Evolutionary conservation across 345 rosid species (phyloP).

Genomic region (Gossypium australe): DNA sequence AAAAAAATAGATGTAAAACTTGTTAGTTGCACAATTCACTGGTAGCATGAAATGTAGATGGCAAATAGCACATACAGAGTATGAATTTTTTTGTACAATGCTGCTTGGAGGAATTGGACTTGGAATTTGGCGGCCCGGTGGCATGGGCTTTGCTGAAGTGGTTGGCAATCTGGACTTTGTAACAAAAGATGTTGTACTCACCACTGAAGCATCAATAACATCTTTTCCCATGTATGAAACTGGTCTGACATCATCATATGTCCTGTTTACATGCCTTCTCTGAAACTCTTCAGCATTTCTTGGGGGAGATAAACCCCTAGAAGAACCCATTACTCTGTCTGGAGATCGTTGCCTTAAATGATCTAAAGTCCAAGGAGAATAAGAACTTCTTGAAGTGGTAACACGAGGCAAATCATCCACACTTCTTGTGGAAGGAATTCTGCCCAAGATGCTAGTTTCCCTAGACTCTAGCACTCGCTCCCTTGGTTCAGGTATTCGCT

Average conservation of each 20-base stretch:
- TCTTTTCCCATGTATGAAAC: constrained; percentile 56
- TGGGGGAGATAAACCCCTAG: constrained; percentile 61
- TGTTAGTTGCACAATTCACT: not conserved
- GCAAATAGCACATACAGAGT: constrained; percentile 40
- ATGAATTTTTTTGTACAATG: constrained; percentile 42
- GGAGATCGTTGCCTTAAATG: constrained; percentile 66
- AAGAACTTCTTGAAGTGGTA: constrained; percentile 45
- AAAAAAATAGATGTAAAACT: not conserved
- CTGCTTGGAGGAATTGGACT: constrained; percentile 46
- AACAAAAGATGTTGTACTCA: constrained; percentile 38
- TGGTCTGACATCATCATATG: constrained; percentile 51
- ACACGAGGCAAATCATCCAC: constrained; percentile 41
- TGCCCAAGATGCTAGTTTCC: constrained; percentile 33
- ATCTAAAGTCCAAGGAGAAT: constrained; percentile 67
- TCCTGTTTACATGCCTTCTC: constrained; percentile 47
- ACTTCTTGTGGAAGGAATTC: constrained; percentile 52
- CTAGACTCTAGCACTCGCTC: constrained; percentile 44
- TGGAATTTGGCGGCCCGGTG: constrained; percentile 30
- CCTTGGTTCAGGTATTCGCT: constrained; percentile 32
- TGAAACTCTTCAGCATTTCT: constrained; percentile 42
- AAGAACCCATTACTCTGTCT: constrained; percentile 42
- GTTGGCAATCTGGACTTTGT: constrained; percentile 51
- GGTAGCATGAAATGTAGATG: not conserved
- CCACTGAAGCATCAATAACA: constrained; percentile 43
- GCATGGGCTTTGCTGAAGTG: constrained; percentile 46